These are phyloP conservation scores for Paramarasmius palmivorus DNA, from an alignment of 1,284 basidiomycete species.

Conservation along the genomic window DNA sequence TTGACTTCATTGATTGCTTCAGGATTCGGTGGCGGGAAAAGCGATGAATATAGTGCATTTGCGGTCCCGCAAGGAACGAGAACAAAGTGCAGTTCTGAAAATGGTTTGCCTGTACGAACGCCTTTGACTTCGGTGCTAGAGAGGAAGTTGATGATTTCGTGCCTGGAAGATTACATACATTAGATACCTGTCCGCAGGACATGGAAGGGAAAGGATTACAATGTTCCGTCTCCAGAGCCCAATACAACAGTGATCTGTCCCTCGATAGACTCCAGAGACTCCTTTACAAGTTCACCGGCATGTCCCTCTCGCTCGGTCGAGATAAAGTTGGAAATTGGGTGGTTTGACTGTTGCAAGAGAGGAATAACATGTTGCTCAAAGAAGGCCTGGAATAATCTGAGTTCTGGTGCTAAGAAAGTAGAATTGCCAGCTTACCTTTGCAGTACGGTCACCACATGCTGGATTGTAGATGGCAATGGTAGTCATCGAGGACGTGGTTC, in stretches of 20 bases:
- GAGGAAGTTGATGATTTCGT: conserved; percentile 77
- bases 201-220: no score
- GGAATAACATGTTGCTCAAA: conserved; percentile 65
- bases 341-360: conserved; percentile 47
- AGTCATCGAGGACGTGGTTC: no score
- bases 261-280: conserved; percentile 34
- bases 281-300: conserved; percentile 54
- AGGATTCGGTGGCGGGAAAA: conserved; percentile 45
- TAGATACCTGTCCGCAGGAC: no score
- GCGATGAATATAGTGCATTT: conserved; percentile 83
- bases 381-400: conserved; percentile 33
- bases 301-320: conserved; percentile 57
- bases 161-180: no score
- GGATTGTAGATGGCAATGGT: conserved; percentile 50
- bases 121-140: conserved; percentile 33
- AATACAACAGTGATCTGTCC: conserved; percentile 54
- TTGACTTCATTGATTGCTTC: conserved; percentile 26
- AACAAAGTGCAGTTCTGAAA: conserved; percentile 39
- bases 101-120: conserved; percentile 13
- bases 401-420: not conserved
- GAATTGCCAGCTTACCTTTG: conserved; percentile 15
- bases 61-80: conserved; percentile 88
- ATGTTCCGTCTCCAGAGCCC: conserved; percentile 88
- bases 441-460: conserved; percentile 33
- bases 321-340: conserved; percentile 39